phyloP scores from a whole-genome alignment of 345 rosid species.

The Alliaria petiolata region DNA sequence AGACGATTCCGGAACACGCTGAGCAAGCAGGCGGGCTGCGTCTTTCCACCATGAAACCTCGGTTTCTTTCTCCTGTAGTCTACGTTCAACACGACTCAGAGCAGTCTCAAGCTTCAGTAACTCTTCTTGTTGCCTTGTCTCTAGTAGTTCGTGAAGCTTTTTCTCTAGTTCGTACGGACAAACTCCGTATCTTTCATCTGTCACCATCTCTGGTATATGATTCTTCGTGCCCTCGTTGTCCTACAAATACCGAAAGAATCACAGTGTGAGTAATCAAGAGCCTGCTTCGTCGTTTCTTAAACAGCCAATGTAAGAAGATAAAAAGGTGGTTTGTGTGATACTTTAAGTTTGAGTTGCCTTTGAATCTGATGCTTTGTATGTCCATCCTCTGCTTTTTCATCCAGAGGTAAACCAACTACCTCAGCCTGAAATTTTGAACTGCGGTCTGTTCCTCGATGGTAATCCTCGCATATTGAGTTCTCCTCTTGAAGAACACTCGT shows the following conservation, averaged over 20 bases:
- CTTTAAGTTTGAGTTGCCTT: conserved; percentile 32
- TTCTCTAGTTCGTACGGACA: conserved; percentile 62
- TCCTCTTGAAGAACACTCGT: conserved; percentile 26
- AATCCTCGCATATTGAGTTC: conserved; percentile 31
- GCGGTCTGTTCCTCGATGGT: conserved; percentile 40
- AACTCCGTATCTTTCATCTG: conserved; percentile 41
- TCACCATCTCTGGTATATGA: conserved; percentile 14
- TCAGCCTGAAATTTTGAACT: conserved; percentile 61
- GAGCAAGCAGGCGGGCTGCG: conserved; percentile 48
- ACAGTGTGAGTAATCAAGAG: not conserved
- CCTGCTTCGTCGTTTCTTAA: conserved; percentile 5
- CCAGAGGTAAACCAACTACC: conserved; percentile 41
- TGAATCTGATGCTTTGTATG: conserved; percentile 14
- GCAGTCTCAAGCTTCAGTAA: conserved; percentile 67
- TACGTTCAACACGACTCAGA: conserved; percentile 37
- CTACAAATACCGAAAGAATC: conserved; percentile 5
- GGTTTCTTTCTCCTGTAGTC: conserved; percentile 63
- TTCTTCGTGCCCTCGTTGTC: not conserved
- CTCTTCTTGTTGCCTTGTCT: conserved; percentile 63
- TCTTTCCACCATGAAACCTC: conserved; percentile 89
- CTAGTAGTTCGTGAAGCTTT: conserved; percentile 60
- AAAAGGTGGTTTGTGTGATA: conserved; percentile 8
- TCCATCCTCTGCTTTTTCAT: conserved; percentile 37
- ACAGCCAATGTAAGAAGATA: not conserved
- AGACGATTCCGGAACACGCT: conserved; percentile 42